Base-by-base conservation (phyloP, 768 basidiomycete species). In the Mycena pura region DNA sequence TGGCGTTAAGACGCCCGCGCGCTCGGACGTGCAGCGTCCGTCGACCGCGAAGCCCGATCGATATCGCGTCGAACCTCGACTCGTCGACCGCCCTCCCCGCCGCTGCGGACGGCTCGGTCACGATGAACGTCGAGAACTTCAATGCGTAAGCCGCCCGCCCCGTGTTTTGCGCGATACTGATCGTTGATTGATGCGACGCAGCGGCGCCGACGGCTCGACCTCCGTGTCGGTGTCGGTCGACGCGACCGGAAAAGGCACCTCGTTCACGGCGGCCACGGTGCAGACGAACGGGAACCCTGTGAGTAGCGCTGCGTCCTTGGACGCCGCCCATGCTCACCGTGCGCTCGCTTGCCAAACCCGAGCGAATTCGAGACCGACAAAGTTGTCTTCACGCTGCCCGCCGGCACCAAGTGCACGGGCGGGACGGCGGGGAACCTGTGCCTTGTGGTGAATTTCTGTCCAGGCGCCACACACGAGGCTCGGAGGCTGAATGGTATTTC, bases 331-430 rank as follows among this genome's bases (percentile, higher is more conserved):
- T 14, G n/a, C 43, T 46, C n/a, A 60, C n/a, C 6, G 2, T 24
- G n/a, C n/a, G n/a, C n/a, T n/a, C 10, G 31, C 36, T 25, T 19
- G 19, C 66, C 84, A 83, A 70, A 69, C 9, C 84, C 84, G 11
- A 68, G 60, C 11, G 62, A 39, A 29, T 67, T 71, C n/a, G 76
- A 78, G 24, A 76, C 81, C n/a, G 74, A 82, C 56, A 69, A 74
- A 55, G 68, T 86, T 51, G 71, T 73, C 0, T 83, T 79, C 41
- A 62, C 76, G 62, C 54, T 87, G 31, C 84, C 86, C 2, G 70
- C 80, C 19, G 79, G 78, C n/a, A 84, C 80, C 1, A 79, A 71
- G 49, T 87, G 86, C 70, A 74, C 79, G 9, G 85, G 85, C 51
- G 86, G 85, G 34, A 40, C 69, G 4, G 53, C 70, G 15, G 71